Evolutionary conservation across 2,329 filamentous ascomycete species (phyloP), one percentile per base, ranked within the genome.

Genomic region (Ambrosiella cleistominuta): DNA sequence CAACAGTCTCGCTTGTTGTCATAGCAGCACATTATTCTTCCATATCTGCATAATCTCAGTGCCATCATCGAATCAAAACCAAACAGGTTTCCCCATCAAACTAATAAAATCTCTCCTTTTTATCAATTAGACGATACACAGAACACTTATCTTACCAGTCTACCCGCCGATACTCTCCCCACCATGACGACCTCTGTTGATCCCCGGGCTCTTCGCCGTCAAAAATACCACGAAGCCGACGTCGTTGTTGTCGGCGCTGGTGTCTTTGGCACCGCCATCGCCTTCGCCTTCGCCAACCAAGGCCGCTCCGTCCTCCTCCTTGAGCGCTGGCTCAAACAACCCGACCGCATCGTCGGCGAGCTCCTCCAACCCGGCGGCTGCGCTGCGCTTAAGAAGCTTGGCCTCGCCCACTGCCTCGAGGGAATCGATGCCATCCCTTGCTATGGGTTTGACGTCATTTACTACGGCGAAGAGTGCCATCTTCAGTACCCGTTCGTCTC

Each of bases 291-390:
- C 51, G 90, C 86, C 60, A 83, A 86, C 65, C 93, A 97, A 72
- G 90, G 89, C 57, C 82, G 93, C 62, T 94, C 86, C 68, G 90
- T 98, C 35, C 78, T 97, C 35, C 74, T 98, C 56, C 80, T 98
- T 55, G 93, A 98, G 73, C 80, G 81, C 66, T 94, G 82, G 71
- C 75, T 97, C 71, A 88, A 88, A 70, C 85, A 97, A 73, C 93
- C 93, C 17, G 86, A 97, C 72, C 83, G 93, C 63, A 98, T 98
- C 64, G 89, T 98, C 53, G 93, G 93, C 65, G 93, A 98, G 73
- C 73, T 98, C 63, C 74, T 98, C 65, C 93, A 98, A 71, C 93
- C 93, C 0, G 93, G 93, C 55, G 93, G 93, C 54, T 83, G 95
- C 39, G 75, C 80, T 56, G 86, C 93, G 7, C 75, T 98, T 65